Base-by-base conservation (phyloP, 768 basidiomycete genomes). In the Cystoderma amianthinum region DNA sequence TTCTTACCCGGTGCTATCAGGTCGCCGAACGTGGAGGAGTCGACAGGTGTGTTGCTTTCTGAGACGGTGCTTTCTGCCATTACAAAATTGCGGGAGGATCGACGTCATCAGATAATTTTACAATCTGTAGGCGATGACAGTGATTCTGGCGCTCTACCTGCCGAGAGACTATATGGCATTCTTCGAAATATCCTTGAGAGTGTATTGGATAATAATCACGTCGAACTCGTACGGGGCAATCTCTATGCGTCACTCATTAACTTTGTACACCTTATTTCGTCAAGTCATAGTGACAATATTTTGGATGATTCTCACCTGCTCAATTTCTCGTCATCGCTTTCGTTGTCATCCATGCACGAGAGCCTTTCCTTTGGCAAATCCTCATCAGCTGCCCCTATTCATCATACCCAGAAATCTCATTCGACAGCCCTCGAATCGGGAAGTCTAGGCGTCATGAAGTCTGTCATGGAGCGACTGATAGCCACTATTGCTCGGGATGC, bases 221-320 rank as follows among this genome's bases (percentile, higher is more conserved):
- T 85, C 19, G 91, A 95, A 55, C 69, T 89, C 38, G 85, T 93
- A 13, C 83, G 94, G 18, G 95, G 95, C 5, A 97, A 98, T 56
- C 69, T 97, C n/a, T 98, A 95, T 58, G 90, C 91, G 3, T 70
- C 88, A 3, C 67, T 97, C 43, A 79, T 90, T 63, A 95, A 95
- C 60, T 94, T 91, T 54, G 64, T 95, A 32, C 84, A 93, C 53
- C 74, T 95, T n/a, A 67, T 86, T 36, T 54, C 68, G 16, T 64
- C 69, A 25, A 53, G 63, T 4, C 53, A 44, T 32, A 53, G 57
- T 25, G 32, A 42, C 7, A 16, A n/a, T 10, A 15, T 17, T 7
- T 7, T 32, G 5, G 16, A 33, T 6, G 30, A 24, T 28, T 11
- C 20, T 19, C 37, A 44, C 15, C 41, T 24, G 1, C 36, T 47